Evolutionary conservation across 2,329 filamentous ascomycete genomes (phyloP), one percentile per base, ranked within the genome.

Genomic region (Bertia moriformis): DNA sequence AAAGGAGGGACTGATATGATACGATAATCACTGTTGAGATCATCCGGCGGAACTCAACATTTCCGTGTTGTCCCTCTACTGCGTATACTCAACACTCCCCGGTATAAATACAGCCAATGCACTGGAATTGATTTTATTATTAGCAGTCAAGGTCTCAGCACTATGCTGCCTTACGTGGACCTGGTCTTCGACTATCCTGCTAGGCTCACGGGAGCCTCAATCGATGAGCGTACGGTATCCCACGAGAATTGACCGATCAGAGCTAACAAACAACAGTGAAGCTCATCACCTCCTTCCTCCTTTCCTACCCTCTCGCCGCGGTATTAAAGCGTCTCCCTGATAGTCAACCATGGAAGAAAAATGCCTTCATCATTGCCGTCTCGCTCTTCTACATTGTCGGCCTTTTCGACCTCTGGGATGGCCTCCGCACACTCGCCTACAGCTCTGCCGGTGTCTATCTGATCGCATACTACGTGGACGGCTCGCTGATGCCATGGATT

Each of bases 401-500:
- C 19, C 71, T 98, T 3, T 98, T 93, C 59, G 83, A 93, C 53
- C 71, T 98, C 37, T 96, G 89, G 88, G 67, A 63, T 57, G 93
- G 91, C 41, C 61, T 93, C 13, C 71, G 73, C 29, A 94, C 88
- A 2, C 63, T 98, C 29, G 56, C 83, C 42, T 78, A 93, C 54
- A 87, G 84, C 53, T 77, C 89, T 1, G 73, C 70, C 14, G 88
- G 77, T 38, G 75, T 84, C 38, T 98, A 95, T 54, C 66, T 71
- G 45, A 91, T 98, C 48, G 83, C 89, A 39, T 76, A 81, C 47
- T 88, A 78, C 55, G 65, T 96, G 35, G 73, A 86, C 47, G 59
- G 57, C 24, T 88, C 86, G 15, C 85, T 86, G 55, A 98, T 98
- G 91, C 91, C 91, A 63, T 98, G 91, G 91, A 69, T 95, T 38